phyloP scores from a whole-genome alignment of 768 basidiomycete genomes.

The Exidia glandulosa region DNA sequence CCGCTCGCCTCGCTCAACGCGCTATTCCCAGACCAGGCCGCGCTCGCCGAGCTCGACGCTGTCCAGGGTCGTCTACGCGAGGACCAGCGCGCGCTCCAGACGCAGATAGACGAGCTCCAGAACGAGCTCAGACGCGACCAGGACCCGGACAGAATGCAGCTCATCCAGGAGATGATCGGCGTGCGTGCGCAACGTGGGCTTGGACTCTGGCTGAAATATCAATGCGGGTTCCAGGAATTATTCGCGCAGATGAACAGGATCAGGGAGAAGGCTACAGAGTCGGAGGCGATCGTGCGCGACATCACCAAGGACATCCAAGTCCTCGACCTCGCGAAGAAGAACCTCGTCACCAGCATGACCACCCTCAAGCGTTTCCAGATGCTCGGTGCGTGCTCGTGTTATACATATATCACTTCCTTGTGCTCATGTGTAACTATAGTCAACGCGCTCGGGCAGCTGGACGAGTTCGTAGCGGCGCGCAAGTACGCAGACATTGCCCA shows the following conservation, averaged over 20 bases:
- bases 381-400: constrained; percentile 52
- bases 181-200: constrained; percentile 39
- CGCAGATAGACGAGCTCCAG: constrained; percentile 60
- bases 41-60: constrained; percentile 52
- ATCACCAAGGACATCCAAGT: constrained; percentile 96
- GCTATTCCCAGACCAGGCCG: constrained; percentile 71
- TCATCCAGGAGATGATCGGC: constrained; percentile 93
- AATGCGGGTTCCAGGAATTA: constrained; percentile 50
- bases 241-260: constrained; percentile 93
- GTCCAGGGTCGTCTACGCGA: constrained; percentile 59
- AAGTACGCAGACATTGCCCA: constrained; percentile 78
- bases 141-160: constrained; percentile 79
- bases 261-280: constrained; percentile 92
- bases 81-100: constrained; percentile 57
- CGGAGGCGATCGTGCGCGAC: constrained; percentile 87
- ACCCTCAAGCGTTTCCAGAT: constrained; percentile 84
- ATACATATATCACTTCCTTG: no score
- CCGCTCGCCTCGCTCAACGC: constrained; percentile 35
- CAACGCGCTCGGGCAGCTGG: constrained; percentile 71
- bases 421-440: constrained; percentile 31
- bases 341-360: constrained; percentile 82
- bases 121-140: constrained; percentile 63
- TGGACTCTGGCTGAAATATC: not conserved
- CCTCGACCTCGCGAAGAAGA: constrained; percentile 87
- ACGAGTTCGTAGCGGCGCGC: constrained; percentile 64